A percentile compares a stretch with the other conserved stretches of the same genome.
phyloP scores from a whole-genome alignment of 1,139 yeast species.

The Saccharomyces hybrid region DNA sequence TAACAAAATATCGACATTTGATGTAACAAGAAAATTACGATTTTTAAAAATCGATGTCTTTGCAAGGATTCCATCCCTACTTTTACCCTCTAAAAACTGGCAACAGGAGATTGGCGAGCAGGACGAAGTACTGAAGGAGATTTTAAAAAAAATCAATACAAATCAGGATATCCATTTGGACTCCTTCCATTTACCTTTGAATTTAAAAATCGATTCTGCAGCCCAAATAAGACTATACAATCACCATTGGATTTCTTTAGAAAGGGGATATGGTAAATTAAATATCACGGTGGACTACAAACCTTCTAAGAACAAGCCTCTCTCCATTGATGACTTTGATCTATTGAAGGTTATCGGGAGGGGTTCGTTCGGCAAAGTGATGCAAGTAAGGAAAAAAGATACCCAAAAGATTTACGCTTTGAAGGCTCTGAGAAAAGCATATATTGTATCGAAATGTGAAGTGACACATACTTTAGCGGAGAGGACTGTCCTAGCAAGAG shows the following conservation, averaged over 20 bases:
- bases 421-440: slow-evolving; percentile 86
- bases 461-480: slow-evolving; percentile 94
- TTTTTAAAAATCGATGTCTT: slow-evolving; percentile 60
- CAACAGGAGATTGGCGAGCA: slow-evolving; percentile 20
- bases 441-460: slow-evolving; percentile 85
- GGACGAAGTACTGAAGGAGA: slow-evolving; percentile 27
- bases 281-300: slow-evolving; percentile 70
- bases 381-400: slow-evolving; percentile 94
- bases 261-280: slow-evolving; percentile 34
- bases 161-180: slow-evolving; percentile 36
- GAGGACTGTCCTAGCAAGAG: slow-evolving; percentile 85
- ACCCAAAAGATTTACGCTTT: slow-evolving; percentile 89
- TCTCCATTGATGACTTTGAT: slow-evolving; percentile 85
- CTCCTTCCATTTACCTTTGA: slow-evolving; percentile 29
- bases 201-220: slow-evolving; percentile 30
- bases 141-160: slow-evolving; percentile 29
- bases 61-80: slow-evolving; percentile 61
- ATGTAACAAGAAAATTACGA: slow-evolving; percentile 59
- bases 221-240: slow-evolving; percentile 17
- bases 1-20: slow-evolving; percentile 84
- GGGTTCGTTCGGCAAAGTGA: slow-evolving; percentile 96
- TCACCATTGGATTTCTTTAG: slow-evolving; percentile 38
- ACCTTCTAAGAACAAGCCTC: slow-evolving; percentile 58
- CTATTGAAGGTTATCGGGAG: slow-evolving; percentile 90
- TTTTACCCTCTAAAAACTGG: slow-evolving; percentile 42